Evolutionary conservation across 1,284 basidiomycete species (phyloP).

Genomic region (Ustanciosporium gigantosporum): DNA sequence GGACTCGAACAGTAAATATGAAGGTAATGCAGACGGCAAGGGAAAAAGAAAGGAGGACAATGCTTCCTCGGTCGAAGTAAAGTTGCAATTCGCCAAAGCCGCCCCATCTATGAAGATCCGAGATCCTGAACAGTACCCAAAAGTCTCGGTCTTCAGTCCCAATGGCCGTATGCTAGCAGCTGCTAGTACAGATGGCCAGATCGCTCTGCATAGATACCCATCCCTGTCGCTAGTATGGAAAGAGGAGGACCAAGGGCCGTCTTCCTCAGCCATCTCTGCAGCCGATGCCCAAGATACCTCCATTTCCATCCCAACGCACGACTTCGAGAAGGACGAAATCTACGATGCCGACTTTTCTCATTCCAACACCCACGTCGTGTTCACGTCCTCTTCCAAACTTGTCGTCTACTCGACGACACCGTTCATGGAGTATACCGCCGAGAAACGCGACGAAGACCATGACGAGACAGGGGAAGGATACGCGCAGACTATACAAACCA

Average conservation of each 20-base stretch:
- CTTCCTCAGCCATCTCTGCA: constrained; percentile 6
- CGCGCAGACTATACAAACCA: constrained; percentile 46
- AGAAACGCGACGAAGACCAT: constrained; percentile 8
- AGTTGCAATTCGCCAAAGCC: constrained; percentile 18
- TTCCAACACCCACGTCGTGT: constrained; percentile 49
- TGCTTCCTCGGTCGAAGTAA: neutral
- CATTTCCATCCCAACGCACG: constrained; percentile 29
- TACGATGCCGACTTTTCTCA: constrained; percentile 56
- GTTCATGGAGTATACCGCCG: constrained; percentile 8
- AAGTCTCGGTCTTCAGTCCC: constrained; percentile 44
- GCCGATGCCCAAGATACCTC: constrained; percentile 35
- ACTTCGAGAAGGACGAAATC: constrained; percentile 48
- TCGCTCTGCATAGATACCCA: constrained; percentile 52
- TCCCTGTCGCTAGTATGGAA: constrained; percentile 42
- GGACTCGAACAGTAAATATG: neutral
- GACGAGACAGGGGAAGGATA: constrained; percentile 13
- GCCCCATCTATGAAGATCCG: constrained; percentile 35
- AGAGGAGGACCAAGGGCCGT: constrained; percentile 3
- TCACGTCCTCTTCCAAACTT: constrained; percentile 44
- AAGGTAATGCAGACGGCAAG: constrained; percentile 11
- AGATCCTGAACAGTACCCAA: constrained; percentile 48
- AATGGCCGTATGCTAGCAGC: constrained; percentile 47
- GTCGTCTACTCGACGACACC: constrained; percentile 47
- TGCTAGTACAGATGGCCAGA: constrained; percentile 47
- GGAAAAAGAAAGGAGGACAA: constrained; percentile 6